These are phyloP conservation scores for Hypoxylon fuscum DNA, from an alignment of 495 filamentous ascomycete species.

Conservation along the genomic window DNA sequence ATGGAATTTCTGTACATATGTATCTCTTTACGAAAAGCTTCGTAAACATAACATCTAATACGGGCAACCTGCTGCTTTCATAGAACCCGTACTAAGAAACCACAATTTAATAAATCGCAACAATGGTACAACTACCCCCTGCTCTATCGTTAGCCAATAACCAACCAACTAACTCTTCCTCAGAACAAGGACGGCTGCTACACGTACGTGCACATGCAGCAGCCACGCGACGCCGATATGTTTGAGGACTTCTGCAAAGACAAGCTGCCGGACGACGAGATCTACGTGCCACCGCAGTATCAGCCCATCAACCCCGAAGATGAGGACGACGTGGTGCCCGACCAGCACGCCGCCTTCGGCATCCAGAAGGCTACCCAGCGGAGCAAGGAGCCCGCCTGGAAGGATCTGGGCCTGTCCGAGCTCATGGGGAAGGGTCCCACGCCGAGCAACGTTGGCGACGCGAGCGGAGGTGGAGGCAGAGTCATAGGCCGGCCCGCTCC, in stretches of 20 bases:
- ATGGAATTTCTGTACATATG: too few species aligned
- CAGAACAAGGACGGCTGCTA: slow-evolving; percentile 89
- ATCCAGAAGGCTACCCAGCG: slow-evolving; percentile 86
- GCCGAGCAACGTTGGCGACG: slow-evolving; percentile 18
- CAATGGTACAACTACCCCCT: slow-evolving; percentile 13
- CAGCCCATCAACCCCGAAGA: slow-evolving; percentile 96
- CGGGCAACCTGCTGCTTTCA: too few species aligned
- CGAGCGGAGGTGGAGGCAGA: slow-evolving; percentile 10
- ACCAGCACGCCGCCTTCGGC: slow-evolving; percentile 97
- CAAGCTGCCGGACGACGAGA: slow-evolving; percentile 74
- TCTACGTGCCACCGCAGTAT: slow-evolving; percentile 88
- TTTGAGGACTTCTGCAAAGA: slow-evolving; percentile 88
- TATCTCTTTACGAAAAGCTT: too few species aligned
- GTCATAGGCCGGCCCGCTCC: background rate
- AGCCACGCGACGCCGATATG: slow-evolving; percentile 82
- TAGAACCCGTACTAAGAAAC: too few species aligned
- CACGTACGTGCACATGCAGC: slow-evolving; percentile 88
- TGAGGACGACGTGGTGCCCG: slow-evolving; percentile 96
- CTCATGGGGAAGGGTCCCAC: slow-evolving; percentile 69
- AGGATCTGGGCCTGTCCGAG: slow-evolving; percentile 80
- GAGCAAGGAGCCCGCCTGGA: slow-evolving; percentile 78
- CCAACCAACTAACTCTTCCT: background rate
- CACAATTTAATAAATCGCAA: too few species aligned
- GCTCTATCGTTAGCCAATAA: background rate
- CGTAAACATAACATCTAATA: too few species aligned